A percentile compares a stretch with the other conserved stretches of the same genome.
Evolutionary conservation across 139 green algal genomes (phyloP).

Genomic region (Micractinium sp.): DNA sequence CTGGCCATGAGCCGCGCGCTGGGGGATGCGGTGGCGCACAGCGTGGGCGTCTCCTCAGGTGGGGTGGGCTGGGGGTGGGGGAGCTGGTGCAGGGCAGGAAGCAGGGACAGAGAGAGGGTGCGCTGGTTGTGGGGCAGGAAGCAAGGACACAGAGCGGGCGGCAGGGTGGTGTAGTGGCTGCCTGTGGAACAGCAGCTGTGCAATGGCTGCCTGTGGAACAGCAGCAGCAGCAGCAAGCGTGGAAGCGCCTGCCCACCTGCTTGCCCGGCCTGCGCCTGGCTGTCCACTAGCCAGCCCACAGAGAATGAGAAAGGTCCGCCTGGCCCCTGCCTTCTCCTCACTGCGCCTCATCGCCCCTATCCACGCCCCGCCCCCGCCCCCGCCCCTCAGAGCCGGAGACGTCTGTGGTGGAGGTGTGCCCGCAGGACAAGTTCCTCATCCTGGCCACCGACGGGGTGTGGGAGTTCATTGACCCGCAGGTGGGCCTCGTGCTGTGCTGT

Average conservation of each 20-base stretch:
- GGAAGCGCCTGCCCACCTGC: no score
- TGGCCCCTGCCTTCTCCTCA: no score
- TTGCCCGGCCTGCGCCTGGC: no score
- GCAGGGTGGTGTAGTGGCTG: background rate
- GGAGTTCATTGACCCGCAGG: conserved; percentile 81
- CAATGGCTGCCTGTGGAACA: no score
- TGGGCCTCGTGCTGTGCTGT: background rate
- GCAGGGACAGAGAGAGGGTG: background rate
- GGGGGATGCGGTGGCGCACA: conserved; percentile 84
- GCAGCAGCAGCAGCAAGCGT: no score
- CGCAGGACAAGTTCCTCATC: conserved; percentile 83
- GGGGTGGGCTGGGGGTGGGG: background rate
- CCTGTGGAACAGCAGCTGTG: no score
- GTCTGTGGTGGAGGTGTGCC: conserved; percentile 63
- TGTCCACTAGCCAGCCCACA: no score
- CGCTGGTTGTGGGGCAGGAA: background rate
- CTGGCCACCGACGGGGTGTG: conserved; percentile 94
- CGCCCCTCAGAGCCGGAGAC: conserved; percentile 68
- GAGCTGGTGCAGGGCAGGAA: background rate
- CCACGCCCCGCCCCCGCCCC: background rate
- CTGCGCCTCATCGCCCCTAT: background rate
- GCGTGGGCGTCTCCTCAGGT: conserved; percentile 76
- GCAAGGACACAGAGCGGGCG: background rate
- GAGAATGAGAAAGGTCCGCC: no score
- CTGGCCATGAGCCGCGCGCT: conserved; percentile 91